Evolutionary conservation across 148 eudicot genomes (phyloP).

Genomic region (Nyssa sinensis): DNA sequence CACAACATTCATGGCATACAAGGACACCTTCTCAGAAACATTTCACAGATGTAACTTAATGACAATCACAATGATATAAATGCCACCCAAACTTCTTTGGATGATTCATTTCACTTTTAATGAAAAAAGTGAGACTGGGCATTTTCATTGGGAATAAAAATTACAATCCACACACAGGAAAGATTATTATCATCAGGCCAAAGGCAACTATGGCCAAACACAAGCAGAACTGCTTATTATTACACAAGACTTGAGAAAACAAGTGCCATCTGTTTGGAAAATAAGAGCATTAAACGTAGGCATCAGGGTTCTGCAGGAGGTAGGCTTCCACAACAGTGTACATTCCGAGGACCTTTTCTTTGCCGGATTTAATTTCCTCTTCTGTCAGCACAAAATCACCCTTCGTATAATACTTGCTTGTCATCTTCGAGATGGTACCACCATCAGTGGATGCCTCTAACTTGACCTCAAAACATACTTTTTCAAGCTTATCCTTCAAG

Average conservation of each 20-base stretch:
- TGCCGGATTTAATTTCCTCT: constrained; percentile 13
- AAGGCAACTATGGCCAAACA: no score
- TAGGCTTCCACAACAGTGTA: background rate
- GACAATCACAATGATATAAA: background rate
- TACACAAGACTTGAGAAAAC: background rate
- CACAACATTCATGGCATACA: no score
- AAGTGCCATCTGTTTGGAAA: no score
- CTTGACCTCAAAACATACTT: no score
- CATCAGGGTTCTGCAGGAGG: no score
- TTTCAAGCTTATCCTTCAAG: no score
- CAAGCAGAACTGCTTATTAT: no score
- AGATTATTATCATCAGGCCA: no score
- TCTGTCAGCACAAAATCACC: constrained; percentile 9
- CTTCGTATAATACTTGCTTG: background rate
- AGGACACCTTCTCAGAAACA: no score
- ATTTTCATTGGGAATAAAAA: background rate
- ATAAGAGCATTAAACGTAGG: background rate
- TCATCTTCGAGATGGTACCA: no score
- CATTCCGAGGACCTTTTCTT: constrained; percentile 8
- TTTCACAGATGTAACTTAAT: no score
- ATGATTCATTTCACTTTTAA: background rate
- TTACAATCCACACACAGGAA: background rate
- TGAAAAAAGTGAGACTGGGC: background rate
- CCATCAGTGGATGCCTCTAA: no score
- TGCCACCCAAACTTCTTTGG: background rate